A percentile compares a stretch with the other conserved stretches of the same genome.
These are phyloP conservation scores for Rhizopus arrhizus DNA, from an alignment of 371 early-diverging fungal genomes.

Conservation along the genomic window DNA sequence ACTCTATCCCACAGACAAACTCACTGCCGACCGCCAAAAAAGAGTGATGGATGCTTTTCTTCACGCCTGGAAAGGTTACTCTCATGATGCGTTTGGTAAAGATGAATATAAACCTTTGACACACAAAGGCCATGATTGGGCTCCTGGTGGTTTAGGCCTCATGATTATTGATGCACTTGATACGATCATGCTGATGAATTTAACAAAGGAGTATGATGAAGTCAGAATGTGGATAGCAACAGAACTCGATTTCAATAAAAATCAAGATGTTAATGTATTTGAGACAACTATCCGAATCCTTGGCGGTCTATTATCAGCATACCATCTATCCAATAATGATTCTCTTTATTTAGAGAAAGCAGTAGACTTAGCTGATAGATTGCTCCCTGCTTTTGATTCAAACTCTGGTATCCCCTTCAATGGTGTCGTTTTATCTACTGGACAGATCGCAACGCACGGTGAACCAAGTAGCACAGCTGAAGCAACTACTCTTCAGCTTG, in stretches of 20 bases:
- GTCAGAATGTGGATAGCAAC: slow-evolving; percentile 69
- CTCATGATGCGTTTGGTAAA: slow-evolving; percentile 74
- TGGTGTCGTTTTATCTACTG: slow-evolving; percentile 63
- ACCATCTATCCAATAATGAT: slow-evolving; percentile 75
- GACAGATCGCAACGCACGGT: slow-evolving; percentile 37
- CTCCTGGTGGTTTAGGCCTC: slow-evolving; percentile 66
- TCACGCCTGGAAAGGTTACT: slow-evolving; percentile 83
- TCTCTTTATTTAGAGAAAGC: slow-evolving; percentile 71
- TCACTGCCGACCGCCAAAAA: slow-evolving; percentile 44
- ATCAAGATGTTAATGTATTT: slow-evolving; percentile 82
- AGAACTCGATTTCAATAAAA: slow-evolving; percentile 65
- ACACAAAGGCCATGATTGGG: slow-evolving; percentile 55
- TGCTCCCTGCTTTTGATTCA: slow-evolving; percentile 78
- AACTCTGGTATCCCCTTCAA: slow-evolving; percentile 79
- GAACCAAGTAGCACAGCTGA: slow-evolving; percentile 75
- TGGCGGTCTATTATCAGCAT: slow-evolving; percentile 86
- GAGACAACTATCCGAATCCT: slow-evolving; percentile 93
- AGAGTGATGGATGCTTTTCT: slow-evolving; percentile 58
- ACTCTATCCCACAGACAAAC: slow-evolving; percentile 18
- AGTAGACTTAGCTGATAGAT: slow-evolving; percentile 73
- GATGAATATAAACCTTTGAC: slow-evolving; percentile 85
- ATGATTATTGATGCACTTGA: slow-evolving; percentile 87
- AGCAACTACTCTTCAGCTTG: slow-evolving; percentile 85
- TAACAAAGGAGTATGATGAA: slow-evolving; percentile 70
- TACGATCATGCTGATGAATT: slow-evolving; percentile 81